Base-by-base conservation (phyloP, 116 monocot genomes). In the Phalaenopsis hybrid region DNA sequence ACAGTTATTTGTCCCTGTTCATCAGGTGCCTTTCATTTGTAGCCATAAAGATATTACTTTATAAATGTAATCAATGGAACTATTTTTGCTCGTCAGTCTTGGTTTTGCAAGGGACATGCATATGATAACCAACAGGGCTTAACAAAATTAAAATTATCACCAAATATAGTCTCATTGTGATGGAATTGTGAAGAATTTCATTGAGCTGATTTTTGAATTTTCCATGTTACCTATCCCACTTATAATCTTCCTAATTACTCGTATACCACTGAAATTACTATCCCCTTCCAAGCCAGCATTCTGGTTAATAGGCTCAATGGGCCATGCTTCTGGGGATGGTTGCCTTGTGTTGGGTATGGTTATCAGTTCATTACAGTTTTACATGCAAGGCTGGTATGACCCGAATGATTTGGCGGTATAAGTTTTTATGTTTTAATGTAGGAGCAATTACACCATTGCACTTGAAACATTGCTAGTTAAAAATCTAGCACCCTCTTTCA, bases 1-100 rank as follows among this genome's bases (percentile, higher is more conserved):
- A 93, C 82, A 92, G 95, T 75, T 98, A 98, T 89, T 91, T 98
- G 75, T 98, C 95, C 20, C 90, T 95, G 48, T 98, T 98, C 81
- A 98, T 98, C 88, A 98, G 98, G 98, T 95, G 67, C 79, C 6
- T 79, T n/a, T 15, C 55, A 50, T 52, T 78, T 44, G 4, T 80
- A 69, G 48, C 12, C 46, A 50, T 25, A 9, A 12, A n/a, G 28
- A 77, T 77, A 44, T 51, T 75, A 13, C 51, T 51, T 28, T 12
- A 51, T 10, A 28, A 49, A 74, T 31, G 28, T 68, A 68, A 72
- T 72, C 72, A 41, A 33, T 72, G 37, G 41, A 72, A 75, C 11
- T 44, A 77, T 7, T 15, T 23, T 31, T 15, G 13, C 77, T 21
- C 46, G 44, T 34, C 4, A 12, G 34, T 13, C 11, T 6, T 45